Evolutionary conservation across 164 flowering plant genomes (phyloP).

Genomic region (Nymphaea thermarum): DNA sequence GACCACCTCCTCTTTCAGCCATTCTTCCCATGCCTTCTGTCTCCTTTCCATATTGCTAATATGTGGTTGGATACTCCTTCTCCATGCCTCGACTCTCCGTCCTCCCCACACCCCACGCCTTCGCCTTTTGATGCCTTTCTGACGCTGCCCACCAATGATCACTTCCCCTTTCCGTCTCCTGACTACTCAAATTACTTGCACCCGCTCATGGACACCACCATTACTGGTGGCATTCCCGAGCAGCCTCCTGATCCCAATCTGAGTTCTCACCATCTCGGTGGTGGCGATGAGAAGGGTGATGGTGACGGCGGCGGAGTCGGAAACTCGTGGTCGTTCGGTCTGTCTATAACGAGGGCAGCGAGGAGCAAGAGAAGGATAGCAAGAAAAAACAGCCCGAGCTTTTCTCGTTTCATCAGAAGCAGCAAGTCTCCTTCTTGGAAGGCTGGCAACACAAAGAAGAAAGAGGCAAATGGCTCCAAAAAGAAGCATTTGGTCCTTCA

Average conservation of each 20-base stretch:
- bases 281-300: neutral
- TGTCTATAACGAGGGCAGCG: conserved; percentile 2
- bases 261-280: neutral
- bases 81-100: neutral
- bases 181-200: neutral
- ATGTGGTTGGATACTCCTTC: neutral
- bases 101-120: neutral
- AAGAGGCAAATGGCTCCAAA: neutral
- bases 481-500: neutral
- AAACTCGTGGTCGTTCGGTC: neutral
- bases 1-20: no score
- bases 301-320: neutral
- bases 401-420: neutral
- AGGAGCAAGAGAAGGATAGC: conserved; percentile 3
- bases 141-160: neutral
- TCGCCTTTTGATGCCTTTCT: neutral
- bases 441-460: neutral
- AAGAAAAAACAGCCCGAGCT: neutral
- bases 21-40: no score
- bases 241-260: neutral
- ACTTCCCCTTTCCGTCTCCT: neutral
- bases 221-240: neutral
- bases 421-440: neutral
- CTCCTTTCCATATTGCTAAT: neutral
- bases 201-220: neutral